phyloP scores from a whole-genome alignment of 352 stramenopile species.

The Phytophthora tubulina region DNA sequence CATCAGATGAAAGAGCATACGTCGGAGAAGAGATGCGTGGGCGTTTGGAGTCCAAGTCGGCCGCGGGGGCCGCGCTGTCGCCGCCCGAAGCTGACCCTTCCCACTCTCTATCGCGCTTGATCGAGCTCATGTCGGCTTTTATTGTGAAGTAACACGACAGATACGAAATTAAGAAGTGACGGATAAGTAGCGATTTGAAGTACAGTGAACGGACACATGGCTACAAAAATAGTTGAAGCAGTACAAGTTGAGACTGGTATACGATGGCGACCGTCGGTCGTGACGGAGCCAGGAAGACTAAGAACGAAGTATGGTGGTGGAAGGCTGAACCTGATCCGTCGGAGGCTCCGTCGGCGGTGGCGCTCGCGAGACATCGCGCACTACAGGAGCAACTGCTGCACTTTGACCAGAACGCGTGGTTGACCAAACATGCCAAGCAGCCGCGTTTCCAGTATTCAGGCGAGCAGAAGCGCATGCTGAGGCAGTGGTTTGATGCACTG shows the following conservation, averaged over 20 bases:
- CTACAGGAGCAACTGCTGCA: slow-evolving; percentile 63
- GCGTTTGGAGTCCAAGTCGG: slow-evolving; percentile 27
- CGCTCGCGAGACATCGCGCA: slow-evolving; percentile 40
- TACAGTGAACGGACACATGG: slow-evolving; percentile 19
- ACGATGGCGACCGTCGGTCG: slow-evolving; percentile 4
- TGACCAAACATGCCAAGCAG: slow-evolving; percentile 73
- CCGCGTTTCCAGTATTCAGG: slow-evolving; percentile 72
- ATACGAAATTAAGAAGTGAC: slow-evolving; percentile 7
- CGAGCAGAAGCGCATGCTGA: slow-evolving; percentile 79
- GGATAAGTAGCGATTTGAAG: slow-evolving; percentile 8
- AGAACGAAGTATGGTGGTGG: slow-evolving; percentile 43
- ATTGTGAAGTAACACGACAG: slow-evolving; percentile 9
- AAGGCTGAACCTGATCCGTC: slow-evolving; percentile 36
- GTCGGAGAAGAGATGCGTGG: slow-evolving; percentile 24
- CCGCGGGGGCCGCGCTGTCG: slow-evolving; percentile 8
- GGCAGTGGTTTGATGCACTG: slow-evolving; percentile 80
- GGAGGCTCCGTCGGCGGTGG: slow-evolving; percentile 9
- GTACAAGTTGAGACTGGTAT: not conserved
- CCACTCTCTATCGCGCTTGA: slow-evolving; percentile 38
- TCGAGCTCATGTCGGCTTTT: slow-evolving; percentile 29
- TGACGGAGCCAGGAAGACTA: slow-evolving; percentile 11
- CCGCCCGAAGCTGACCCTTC: slow-evolving; percentile 25
- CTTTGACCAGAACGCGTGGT: slow-evolving; percentile 75
- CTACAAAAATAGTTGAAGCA: slow-evolving; percentile 25
- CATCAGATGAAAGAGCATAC: slow-evolving; percentile 19